Evolutionary conservation across 1,139 yeast species (phyloP).

Genomic region (Suhomyces bolitotheri): DNA sequence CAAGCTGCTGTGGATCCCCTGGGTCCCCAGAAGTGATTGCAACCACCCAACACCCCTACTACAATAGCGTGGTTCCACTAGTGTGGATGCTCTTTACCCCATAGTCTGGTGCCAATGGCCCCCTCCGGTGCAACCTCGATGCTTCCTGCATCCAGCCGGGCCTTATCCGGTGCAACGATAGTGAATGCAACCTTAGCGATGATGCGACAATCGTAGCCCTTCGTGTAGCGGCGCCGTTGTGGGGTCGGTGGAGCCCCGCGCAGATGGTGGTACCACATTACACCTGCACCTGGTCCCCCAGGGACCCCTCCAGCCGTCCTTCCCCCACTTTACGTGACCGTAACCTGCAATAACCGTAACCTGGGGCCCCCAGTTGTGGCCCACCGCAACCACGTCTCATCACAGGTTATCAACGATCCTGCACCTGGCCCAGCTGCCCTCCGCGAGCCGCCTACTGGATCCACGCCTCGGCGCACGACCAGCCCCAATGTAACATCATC

Average conservation of each 20-base stretch:
- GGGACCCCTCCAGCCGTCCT: conserved; percentile 1
- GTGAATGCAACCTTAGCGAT: conserved; percentile 4
- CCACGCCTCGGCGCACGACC: conserved; percentile 5
- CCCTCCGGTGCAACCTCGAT: not conserved
- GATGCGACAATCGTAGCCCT: too few species aligned
- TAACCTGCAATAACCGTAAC: not conserved
- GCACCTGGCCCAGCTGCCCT: not conserved
- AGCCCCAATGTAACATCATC: conserved; percentile 11
- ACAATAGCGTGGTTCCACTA: too few species aligned
- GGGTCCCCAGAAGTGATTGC: too few species aligned
- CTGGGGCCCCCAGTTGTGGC: not conserved
- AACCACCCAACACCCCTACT: conserved; percentile 1
- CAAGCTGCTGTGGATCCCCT: not conserved
- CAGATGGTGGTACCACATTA: conserved; percentile 1
- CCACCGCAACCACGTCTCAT: not conserved
- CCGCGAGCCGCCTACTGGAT: too few species aligned
- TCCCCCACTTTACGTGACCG: not conserved
- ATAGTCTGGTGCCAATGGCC: too few species aligned
- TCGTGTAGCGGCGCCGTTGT: too few species aligned
- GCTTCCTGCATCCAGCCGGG: conserved; percentile 1
- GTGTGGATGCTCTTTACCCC: too few species aligned
- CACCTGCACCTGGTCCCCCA: not conserved
- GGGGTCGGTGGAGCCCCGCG: too few species aligned
- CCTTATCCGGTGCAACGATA: conserved; percentile 3
- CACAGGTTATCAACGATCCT: too few species aligned